Evolutionary conservation across 1,284 basidiomycete genomes (phyloP).

Genomic region (Heterobasidion annosum): DNA sequence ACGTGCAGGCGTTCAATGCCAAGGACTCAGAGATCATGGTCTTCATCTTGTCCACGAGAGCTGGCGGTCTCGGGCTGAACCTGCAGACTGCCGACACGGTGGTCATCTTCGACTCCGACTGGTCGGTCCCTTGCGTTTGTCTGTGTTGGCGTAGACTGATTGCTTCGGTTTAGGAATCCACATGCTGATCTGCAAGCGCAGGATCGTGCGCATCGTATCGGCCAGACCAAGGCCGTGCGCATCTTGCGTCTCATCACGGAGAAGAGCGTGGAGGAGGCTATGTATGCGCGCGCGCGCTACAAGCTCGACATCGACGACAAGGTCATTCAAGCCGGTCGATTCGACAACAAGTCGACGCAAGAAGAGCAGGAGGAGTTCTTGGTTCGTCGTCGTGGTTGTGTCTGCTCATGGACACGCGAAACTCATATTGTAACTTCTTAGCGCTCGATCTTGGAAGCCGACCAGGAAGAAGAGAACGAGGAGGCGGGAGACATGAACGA

Average conservation of each 20-base stretch:
- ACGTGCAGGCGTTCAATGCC: slow-evolving; percentile 90
- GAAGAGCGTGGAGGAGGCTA: slow-evolving; percentile 97
- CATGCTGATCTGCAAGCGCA: slow-evolving; percentile 98
- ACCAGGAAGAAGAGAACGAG: slow-evolving; percentile 89
- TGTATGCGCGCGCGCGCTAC: slow-evolving; percentile 88
- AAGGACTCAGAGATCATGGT: slow-evolving; percentile 86
- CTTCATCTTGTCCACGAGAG: slow-evolving; percentile 94
- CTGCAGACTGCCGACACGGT: slow-evolving; percentile 98
- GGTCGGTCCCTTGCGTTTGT: slow-evolving; percentile 29
- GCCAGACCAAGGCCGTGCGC: slow-evolving; percentile 96
- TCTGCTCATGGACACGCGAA: background rate
- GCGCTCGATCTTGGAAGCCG: slow-evolving; percentile 81
- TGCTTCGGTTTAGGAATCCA: slow-evolving; percentile 63
- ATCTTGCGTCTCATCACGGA: slow-evolving; percentile 97
- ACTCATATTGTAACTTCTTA: too few relatives aligned
- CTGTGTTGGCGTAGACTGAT: slow-evolving; percentile 21
- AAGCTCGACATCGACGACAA: slow-evolving; percentile 99
- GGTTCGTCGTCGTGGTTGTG: slow-evolving; percentile 36
- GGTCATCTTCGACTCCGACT: slow-evolving; percentile 94
- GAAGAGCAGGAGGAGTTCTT: slow-evolving; percentile 96
- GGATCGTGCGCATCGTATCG: slow-evolving; percentile 99
- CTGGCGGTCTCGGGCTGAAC: slow-evolving; percentile 96
- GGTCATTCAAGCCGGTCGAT: slow-evolving; percentile 98
- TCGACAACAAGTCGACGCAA: slow-evolving; percentile 97
- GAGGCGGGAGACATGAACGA: slow-evolving; percentile 95